Evolutionary conservation across 2,329 filamentous ascomycete species (phyloP).

Genomic region (Xylariaceae sp.): DNA sequence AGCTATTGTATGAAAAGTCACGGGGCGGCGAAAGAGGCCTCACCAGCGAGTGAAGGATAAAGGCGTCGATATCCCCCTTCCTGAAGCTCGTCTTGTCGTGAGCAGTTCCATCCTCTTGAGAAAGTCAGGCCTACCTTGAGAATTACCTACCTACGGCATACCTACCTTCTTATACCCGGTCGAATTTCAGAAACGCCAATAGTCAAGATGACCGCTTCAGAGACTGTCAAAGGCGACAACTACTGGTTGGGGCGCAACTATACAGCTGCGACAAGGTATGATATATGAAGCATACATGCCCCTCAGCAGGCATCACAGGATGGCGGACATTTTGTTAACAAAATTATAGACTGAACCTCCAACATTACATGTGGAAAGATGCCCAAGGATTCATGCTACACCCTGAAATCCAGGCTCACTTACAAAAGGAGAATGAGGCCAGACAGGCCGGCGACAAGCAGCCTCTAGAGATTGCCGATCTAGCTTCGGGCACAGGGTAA

Average conservation of each 20-base stretch:
- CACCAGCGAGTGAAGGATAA: not conserved
- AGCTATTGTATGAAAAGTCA: too few relatives aligned
- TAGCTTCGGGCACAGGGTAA: conserved; percentile 18
- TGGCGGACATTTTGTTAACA: not conserved
- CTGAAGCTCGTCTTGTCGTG: not conserved
- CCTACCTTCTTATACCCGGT: too few relatives aligned
- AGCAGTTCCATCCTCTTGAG: not conserved
- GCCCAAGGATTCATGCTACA: conserved; percentile 13
- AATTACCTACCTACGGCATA: not conserved
- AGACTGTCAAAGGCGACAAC: conserved; percentile 3
- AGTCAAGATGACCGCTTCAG: not conserved
- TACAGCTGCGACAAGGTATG: conserved; percentile 11
- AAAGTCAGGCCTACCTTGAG: not conserved
- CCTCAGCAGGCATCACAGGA: too few relatives aligned
- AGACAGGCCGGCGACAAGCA: not conserved
- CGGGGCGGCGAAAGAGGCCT: not conserved
- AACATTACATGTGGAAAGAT: conserved; percentile 15
- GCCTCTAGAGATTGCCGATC: conserved; percentile 2
- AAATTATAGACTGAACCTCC: conserved; percentile 10
- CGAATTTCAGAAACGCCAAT: not conserved
- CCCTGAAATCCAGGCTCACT: conserved; percentile 7
- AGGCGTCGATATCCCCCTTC: too few relatives aligned
- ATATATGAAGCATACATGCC: too few relatives aligned
- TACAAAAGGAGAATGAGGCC: conserved; percentile 1
- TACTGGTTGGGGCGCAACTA: conserved; percentile 12